Evolutionary conservation across 306 rosid species (phyloP), one percentile per base, ranked within the genome.

Genomic region (Vigna unguiculata): DNA sequence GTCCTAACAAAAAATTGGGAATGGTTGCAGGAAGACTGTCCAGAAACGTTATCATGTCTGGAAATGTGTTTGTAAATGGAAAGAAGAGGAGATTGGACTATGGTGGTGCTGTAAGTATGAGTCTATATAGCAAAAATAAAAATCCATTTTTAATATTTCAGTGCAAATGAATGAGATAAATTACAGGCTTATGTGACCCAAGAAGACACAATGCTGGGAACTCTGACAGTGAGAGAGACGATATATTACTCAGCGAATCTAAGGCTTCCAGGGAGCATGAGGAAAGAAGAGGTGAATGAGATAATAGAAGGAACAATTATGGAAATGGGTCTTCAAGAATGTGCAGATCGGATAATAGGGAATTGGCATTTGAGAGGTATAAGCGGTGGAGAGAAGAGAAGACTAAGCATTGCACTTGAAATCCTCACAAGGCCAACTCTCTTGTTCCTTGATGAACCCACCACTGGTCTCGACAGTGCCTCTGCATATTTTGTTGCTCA

Each of bases 381-480:
- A 78, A 95, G 97, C 58, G 97, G 97, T 40, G 99, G 97, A 28
- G 97, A 95, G 77, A 92, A 81, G 89, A 95, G 92, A 75, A 89
- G 99, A 45, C 76, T 92, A 49, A 87, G 99, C 87, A 92, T 95
- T 80, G 97, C 93, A 12, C 86, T 95, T 60, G 97, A 95, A 76
- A 92, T 92, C 65, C 90, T 95, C 16, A 92, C 96, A 67, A 90
- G 89, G 49, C 97, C 97, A 13, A 28, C 71, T 57, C 90, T 95
- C n/a, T 76, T 95, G 96, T 92, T 95, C 78, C 91, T 95, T 62
- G 97, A 95, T 77, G 98, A 95, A 78, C 98, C 98, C 12, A 95
- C 98, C 22, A 95, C 88, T 48, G 98, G 98, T 41, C 79, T 95
- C 1, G 97, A 95, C 78, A 88, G 98, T 82, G 98, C 98, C 51